Conservation (phyloP, 2,329 filamentous ascomycete genomes). For the Ophiostoma angusticollis region DNA sequence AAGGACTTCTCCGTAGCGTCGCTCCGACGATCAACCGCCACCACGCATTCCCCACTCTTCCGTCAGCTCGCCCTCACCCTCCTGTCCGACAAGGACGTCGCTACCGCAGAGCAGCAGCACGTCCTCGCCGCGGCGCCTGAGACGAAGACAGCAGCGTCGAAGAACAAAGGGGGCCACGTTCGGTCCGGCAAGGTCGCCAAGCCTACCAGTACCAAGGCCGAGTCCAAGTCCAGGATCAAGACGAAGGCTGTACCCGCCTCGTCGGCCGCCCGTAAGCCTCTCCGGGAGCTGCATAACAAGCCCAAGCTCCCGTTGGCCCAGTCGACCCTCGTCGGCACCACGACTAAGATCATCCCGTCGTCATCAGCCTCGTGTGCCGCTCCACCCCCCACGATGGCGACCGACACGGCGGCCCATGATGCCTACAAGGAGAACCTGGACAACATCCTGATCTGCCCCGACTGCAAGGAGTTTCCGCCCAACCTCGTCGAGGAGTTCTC, state of each 20-base stretch:
- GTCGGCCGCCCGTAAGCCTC: constrained; percentile 11
- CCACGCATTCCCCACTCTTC: constrained; percentile 61
- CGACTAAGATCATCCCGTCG: not conserved
- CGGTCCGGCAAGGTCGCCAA: no score
- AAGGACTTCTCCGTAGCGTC: constrained; percentile 6
- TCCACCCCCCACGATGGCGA: not conserved
- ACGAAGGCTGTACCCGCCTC: no score
- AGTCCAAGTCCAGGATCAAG: no score
- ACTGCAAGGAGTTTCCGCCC: constrained; percentile 86
- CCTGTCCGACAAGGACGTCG: constrained; percentile 23
- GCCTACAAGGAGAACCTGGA: constrained; percentile 70
- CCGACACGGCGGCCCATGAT: constrained; percentile 14
- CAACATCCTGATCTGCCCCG: constrained; percentile 71
- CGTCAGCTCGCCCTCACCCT: constrained; percentile 39
- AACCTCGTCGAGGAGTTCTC: constrained; percentile 89
- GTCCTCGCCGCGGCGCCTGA: constrained; percentile 7
- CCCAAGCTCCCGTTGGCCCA: constrained; percentile 1
- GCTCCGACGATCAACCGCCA: constrained; percentile 31
- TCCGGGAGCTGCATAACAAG: constrained; percentile 14
- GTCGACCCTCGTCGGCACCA: not conserved
- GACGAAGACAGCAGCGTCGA: constrained; percentile 8
- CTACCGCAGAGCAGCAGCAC: constrained; percentile 3
- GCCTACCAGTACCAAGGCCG: no score
- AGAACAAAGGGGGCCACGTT: constrained; percentile 15
- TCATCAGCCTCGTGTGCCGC: not conserved